Base-by-base conservation (phyloP, 805 yeast species). In the Metschnikowia corniflorae region DNA sequence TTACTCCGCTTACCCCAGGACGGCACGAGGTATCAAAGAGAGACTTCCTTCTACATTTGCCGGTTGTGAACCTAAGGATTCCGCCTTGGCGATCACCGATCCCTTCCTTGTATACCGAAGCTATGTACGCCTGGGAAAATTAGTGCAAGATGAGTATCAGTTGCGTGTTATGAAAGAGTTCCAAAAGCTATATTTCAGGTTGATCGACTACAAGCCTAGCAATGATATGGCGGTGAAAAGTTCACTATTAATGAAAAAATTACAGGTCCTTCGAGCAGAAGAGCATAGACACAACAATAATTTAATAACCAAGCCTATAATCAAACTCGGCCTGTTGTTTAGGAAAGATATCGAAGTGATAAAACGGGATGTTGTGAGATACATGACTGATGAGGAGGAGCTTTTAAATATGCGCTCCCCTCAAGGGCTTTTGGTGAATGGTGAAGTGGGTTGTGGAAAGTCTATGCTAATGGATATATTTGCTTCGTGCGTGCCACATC, bases 371-470 rank as follows among this genome's bases (percentile, higher is more conserved):
- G 49, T 82, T 29, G 63, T 82, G 16, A 58, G 60, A 40, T 68
- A 68, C 7, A 51, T 82, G 16, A 66, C 77, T 0, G 82, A 79
- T 50, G 85, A 80, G 44, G 84, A 79, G 40, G 82, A 78, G 44
- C 52, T 80, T 21, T 49, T 57, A 4, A 64, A 73, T 36, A 63
- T 77, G 37, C 65, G 73, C 1, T 68, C 84, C 0, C 88, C 88
- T 0, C 81, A 73, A 39, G 89, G 89, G 0, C 57, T 82, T 5
- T 53, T 79, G 30, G 55, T 79, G 5, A 77, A 76, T 55, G 85
- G 84, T 3, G 83, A 75, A 40, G 85, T 78, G 4, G 89, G 89
- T 0, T 77, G 84, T 46, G 89, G 89, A 1, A 82, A 82, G 51
- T 77, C 86, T 2, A 75, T 82, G 81, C 55, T 82, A 32, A 74